Percentiles rank a stretch among this genome's conserved stretches.
These are phyloP conservation scores for Suaeda aralocaspica DNA, from an alignment of 148 eudicot genomes.

Conservation along the genomic window DNA sequence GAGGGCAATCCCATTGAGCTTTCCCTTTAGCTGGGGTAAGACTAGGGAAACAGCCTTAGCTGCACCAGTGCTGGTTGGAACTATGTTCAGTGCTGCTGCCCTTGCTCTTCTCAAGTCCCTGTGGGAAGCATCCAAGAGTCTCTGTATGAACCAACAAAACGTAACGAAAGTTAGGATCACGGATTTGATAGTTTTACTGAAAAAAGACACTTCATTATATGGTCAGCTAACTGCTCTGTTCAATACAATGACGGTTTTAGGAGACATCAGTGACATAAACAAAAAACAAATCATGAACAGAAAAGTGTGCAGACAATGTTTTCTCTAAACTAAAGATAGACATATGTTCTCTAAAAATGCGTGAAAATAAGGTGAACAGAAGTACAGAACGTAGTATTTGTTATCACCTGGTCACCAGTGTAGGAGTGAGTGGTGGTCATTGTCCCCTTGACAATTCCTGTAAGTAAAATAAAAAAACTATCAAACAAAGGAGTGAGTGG, in stretches of 20 bases:
- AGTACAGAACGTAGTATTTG: too few species aligned
- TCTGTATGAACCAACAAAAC: constrained; percentile 38
- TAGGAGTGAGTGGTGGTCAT: constrained; percentile 99
- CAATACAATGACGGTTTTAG: not conserved
- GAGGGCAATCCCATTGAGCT: constrained; percentile 96
- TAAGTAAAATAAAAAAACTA: constrained; percentile 15
- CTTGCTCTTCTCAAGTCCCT: constrained; percentile 95
- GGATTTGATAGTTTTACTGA: not conserved
- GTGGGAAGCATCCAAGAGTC: constrained; percentile 96
- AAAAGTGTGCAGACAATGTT: not conserved
- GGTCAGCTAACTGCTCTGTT: not conserved
- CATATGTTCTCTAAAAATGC: not conserved
- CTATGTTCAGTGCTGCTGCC: constrained; percentile 98
- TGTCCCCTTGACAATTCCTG: constrained; percentile 99
- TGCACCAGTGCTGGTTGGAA: constrained; percentile 99
- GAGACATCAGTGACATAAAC: not conserved
- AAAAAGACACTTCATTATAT: not conserved
- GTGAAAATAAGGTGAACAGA: too few species aligned
- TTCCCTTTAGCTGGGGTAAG: constrained; percentile 96
- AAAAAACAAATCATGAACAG: not conserved
- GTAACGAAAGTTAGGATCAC: not conserved
- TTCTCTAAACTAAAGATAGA: not conserved
- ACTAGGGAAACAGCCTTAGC: constrained; percentile 98
- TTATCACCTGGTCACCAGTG: constrained; percentile 97
- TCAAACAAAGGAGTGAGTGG: constrained; percentile 98